Base-by-base conservation (phyloP, 306 rosid species). In the Lotus japonicus region DNA sequence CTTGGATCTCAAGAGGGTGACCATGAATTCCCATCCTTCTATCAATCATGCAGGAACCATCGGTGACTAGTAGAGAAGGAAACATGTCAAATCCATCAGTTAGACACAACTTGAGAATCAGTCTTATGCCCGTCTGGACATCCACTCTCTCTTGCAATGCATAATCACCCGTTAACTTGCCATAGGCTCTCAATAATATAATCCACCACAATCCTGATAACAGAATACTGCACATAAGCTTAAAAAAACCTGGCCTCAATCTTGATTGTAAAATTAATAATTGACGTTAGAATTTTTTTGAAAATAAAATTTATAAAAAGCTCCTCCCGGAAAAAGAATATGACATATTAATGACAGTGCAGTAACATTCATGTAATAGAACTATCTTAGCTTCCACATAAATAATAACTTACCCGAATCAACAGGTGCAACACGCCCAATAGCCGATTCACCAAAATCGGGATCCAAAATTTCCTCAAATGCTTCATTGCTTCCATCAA, bases 1-100 rank as follows among this genome's bases (percentile, higher is more conserved):
- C 96, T 75, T 92, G 96, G 53, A 92, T 92, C 83, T 92, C 98
- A 17, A 92, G 95, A 57, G 98, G 98, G 83, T 92, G 96, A 31
- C 96, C 98, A 50, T 89, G 96, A 74, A 89, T 89, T 5, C 98
- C 98, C 98, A 89, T 87, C 75, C 98, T 85, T 76, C 98, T 84
- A 84, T 92, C 98, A 72, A 92, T 92, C 98, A 92, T 92, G 84
- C 98, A 92, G 72, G 98, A 89, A 70, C 98, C 96, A 66, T 92
- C 98, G 18, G 90, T 84, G 61, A 92, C 96, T 28, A 92, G 33
- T 31, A 92, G 87, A 51, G 96, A 74, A 44, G 98, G 98, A 86
- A 92, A 92, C 98, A 92, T 85, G 81, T 92, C 98, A 64, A 92
- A 92, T 60, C 96, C 95, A 81, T 87, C 94, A 23, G 92, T 74